phyloP scores from a whole-genome alignment of 169 alveolate genomes.

The Plasmodium vinckei region DNA sequence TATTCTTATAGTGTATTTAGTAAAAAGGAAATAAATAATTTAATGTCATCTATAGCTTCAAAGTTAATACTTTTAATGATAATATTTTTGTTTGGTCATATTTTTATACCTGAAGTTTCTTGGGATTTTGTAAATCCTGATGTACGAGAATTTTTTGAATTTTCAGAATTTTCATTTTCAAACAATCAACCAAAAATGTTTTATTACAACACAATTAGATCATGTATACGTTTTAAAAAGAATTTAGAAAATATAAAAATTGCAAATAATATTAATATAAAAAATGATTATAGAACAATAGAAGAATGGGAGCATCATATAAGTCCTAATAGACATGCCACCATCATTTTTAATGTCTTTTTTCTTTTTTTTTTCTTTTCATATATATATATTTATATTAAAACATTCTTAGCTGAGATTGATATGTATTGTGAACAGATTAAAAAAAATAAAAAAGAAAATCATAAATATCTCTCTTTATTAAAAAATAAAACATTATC shows the following conservation, averaged over 20 bases:
- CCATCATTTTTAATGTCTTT: slow-evolving; percentile 68
- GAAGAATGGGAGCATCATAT: slow-evolving; percentile 70
- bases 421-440: slow-evolving; percentile 6
- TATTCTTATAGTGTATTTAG: slow-evolving; percentile 18
- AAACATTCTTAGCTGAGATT: slow-evolving; percentile 27
- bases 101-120: slow-evolving; percentile 49
- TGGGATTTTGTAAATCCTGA: slow-evolving; percentile 45
- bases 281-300: slow-evolving; percentile 59
- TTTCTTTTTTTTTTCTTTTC: slow-evolving; percentile 66
- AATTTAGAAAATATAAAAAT: slow-evolving; percentile 65
- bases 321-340: slow-evolving; percentile 68
- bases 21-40: slow-evolving; percentile 32
- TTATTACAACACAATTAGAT: slow-evolving; percentile 45
- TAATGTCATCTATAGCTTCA: slow-evolving; percentile 40
- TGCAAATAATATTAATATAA: slow-evolving; percentile 17
- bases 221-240: slow-evolving; percentile 65
- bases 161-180: slow-evolving; percentile 45
- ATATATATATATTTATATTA: slow-evolving; percentile 48
- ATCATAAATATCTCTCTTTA: background rate
- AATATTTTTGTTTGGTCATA: slow-evolving; percentile 65
- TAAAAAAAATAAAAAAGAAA: background rate
- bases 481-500: slow-evolving; percentile 4
- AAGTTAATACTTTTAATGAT: slow-evolving; percentile 22
- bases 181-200: slow-evolving; percentile 15
- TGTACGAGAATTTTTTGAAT: slow-evolving; percentile 25